phyloP scores from a whole-genome alignment of 2,329 filamentous ascomycete species.

The Dactylellina drechsleri region DNA sequence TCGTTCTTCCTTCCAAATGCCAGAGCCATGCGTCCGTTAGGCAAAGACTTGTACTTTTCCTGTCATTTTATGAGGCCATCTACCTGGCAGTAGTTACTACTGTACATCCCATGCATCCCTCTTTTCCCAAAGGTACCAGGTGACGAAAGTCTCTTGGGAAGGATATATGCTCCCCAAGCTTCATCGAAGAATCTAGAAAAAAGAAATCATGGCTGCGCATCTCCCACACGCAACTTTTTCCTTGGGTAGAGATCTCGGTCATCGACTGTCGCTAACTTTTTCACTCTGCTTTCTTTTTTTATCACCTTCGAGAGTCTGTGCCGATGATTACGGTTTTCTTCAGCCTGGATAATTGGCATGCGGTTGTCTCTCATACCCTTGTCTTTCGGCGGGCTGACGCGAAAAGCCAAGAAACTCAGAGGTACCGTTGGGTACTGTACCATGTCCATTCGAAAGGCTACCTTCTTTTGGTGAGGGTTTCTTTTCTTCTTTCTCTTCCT shows the following conservation, averaged over 20 bases:
- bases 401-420: constrained; percentile 47
- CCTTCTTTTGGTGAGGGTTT: constrained; percentile 20
- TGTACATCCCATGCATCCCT: constrained; percentile 13
- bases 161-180: constrained; percentile 42
- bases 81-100: constrained; percentile 24
- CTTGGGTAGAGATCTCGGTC: constrained; percentile 50
- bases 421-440: constrained; percentile 55
- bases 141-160: constrained; percentile 50
- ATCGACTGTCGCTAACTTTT: constrained; percentile 44
- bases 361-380: constrained; percentile 40
- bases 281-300: constrained; percentile 47
- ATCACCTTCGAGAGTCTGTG: constrained; percentile 27
- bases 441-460: constrained; percentile 49
- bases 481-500: no score
- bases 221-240: constrained; percentile 14
- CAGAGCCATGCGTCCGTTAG: constrained; percentile 53
- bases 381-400: constrained; percentile 51
- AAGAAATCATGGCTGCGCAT: constrained; percentile 45
- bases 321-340: constrained; percentile 46
- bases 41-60: constrained; percentile 40
- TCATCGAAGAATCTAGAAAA: constrained; percentile 30
- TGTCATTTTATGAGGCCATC: constrained; percentile 38
- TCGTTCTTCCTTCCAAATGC: constrained; percentile 51
- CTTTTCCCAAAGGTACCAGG: constrained; percentile 52
- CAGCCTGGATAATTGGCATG: constrained; percentile 50